phyloP scores from a whole-genome alignment of 257 asterid genomes.

The Gardenia jasminoides region DNA sequence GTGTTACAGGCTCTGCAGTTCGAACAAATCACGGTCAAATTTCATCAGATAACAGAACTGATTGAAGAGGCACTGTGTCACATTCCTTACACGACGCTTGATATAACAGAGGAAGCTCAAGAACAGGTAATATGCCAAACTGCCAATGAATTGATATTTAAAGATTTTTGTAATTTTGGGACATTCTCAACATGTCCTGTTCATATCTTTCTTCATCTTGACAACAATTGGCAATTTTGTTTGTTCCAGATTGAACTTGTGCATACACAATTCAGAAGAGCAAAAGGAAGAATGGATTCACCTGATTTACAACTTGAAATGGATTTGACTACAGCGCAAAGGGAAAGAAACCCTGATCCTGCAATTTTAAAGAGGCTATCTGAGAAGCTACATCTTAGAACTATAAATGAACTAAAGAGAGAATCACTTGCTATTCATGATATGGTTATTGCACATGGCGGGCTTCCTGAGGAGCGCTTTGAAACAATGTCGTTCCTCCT shows the following conservation, averaged over 20 bases:
- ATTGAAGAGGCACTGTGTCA: constrained; percentile 74
- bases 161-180: background rate
- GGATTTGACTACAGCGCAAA: constrained; percentile 80
- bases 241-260: constrained; percentile 75
- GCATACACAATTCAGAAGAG: constrained; percentile 83
- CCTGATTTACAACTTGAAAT: constrained; percentile 72
- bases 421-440: constrained; percentile 82
- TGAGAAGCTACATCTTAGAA: constrained; percentile 77
- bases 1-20: constrained; percentile 72
- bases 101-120: constrained; percentile 81
- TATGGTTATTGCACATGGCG: constrained; percentile 77
- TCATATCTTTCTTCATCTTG: background rate
- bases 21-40: constrained; percentile 57
- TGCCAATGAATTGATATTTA: background rate
- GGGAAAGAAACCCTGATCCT: constrained; percentile 70
- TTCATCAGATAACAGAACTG: constrained; percentile 55
- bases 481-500: constrained; percentile 77
- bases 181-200: background rate
- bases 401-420: constrained; percentile 61
- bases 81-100: constrained; percentile 65
- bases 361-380: constrained; percentile 68
- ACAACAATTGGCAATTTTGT: background rate
- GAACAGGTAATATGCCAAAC: constrained; percentile 67
- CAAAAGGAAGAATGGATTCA: constrained; percentile 66
- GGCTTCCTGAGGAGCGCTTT: constrained; percentile 68